phyloP scores from a whole-genome alignment of 2,329 filamentous ascomycete species.

The Penicillium sclerotigenum region DNA sequence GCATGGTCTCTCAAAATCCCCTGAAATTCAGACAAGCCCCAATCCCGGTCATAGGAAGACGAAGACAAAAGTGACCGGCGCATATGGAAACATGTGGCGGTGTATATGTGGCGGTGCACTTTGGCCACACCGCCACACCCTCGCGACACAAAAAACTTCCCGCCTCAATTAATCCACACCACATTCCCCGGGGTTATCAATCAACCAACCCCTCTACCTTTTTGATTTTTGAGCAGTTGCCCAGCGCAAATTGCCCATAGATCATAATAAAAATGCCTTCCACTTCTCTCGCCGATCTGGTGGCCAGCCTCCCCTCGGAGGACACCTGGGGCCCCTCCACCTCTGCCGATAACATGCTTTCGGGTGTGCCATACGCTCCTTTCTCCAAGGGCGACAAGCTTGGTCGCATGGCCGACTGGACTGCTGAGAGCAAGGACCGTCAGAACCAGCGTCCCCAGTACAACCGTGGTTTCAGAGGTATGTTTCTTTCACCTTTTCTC shows the following conservation, averaged over 20 bases:
- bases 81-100: conserved; percentile 12
- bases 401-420: conserved; percentile 99
- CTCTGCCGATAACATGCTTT: conserved; percentile 80
- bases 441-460: conserved; percentile 79
- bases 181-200: conserved; percentile 18
- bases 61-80: background rate
- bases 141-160: conserved; percentile 31
- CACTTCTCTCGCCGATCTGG: conserved; percentile 61
- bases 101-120: conserved; percentile 5
- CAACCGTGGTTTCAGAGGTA: conserved; percentile 90
- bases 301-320: conserved; percentile 68
- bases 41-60: background rate
- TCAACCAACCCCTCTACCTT: conserved; percentile 14
- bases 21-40: background rate
- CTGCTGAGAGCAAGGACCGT: conserved; percentile 73
- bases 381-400: conserved; percentile 99
- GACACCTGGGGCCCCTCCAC: conserved; percentile 85
- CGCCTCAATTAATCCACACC: conserved; percentile 24
- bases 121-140: conserved; percentile 21
- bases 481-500: conserved; percentile 14
- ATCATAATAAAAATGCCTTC: conserved; percentile 45
- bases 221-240: conserved; percentile 14
- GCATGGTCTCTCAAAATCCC: rapidly evolving
- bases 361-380: conserved; percentile 94
- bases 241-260: conserved; percentile 12